phyloP scores from a whole-genome alignment of 2,329 filamentous ascomycete species.

The Arachnomyces sp. region DNA sequence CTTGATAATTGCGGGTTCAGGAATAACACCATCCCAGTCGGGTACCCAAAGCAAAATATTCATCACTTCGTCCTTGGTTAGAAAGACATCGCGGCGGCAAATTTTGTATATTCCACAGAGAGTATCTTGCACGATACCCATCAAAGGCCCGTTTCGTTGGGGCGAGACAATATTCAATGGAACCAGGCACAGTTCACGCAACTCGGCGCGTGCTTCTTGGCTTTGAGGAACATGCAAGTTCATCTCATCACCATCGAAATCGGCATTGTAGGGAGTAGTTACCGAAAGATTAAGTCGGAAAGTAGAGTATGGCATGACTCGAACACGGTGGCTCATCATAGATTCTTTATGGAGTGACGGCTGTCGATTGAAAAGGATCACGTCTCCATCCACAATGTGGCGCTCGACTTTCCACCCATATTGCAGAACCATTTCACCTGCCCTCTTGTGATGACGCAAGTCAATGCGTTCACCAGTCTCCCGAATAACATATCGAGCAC shows the following conservation, averaged over 20 bases:
- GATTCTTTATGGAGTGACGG: constrained; percentile 98
- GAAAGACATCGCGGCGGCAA: constrained; percentile 82
- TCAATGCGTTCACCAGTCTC: constrained; percentile 92
- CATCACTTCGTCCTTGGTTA: constrained; percentile 88
- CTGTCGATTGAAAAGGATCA: constrained; percentile 99
- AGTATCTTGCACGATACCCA: constrained; percentile 99
- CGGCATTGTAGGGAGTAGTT: constrained; percentile 97
- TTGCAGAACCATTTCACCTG: constrained; percentile 69
- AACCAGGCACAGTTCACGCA: constrained; percentile 94
- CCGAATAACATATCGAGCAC: constrained; percentile 92
- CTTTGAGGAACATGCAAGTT: constrained; percentile 98
- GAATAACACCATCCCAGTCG: constrained; percentile 92
- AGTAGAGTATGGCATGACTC: constrained; percentile 97
- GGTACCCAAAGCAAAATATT: constrained; percentile 97
- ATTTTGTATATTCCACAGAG: constrained; percentile 96
- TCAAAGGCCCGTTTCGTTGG: constrained; percentile 90
- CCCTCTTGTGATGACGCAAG: constrained; percentile 83
- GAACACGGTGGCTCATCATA: constrained; percentile 98
- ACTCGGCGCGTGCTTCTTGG: constrained; percentile 91
- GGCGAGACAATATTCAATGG: constrained; percentile 97
- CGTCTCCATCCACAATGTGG: constrained; percentile 91
- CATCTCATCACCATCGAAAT: constrained; percentile 99
- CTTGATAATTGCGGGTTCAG: constrained; percentile 87
- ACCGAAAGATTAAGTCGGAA: constrained; percentile 97
- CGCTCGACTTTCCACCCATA: constrained; percentile 99